Evolutionary conservation across 2,329 filamentous ascomycete species (phyloP), one percentile per base, ranked within the genome.

Genomic region (Aspergillus sp.): DNA sequence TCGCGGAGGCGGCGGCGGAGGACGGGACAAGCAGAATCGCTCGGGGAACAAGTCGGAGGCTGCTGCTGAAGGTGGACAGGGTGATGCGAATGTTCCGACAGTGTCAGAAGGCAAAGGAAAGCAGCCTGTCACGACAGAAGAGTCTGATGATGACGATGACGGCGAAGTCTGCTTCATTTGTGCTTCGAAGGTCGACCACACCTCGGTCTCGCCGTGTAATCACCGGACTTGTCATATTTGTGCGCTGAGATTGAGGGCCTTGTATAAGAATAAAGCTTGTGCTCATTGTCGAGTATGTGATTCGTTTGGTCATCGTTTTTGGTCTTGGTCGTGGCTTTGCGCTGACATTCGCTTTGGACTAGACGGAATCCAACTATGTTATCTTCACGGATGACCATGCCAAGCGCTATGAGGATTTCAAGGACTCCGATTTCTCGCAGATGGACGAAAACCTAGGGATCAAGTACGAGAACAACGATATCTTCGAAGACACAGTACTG

Each of bases 151-250:
- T 51, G 84, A 83, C 23, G 81, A 81, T 30, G 90, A 92, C 58
- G 88, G 83, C 25, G 92, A 97, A 64, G 85, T 97, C 62, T 99
- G 95, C 85, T 98, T 98, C 78, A 99, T 99, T 72, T 99, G 95
- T 78, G 94, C 95, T 59, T 96, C 93, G 66, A 86, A 89, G 2
- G 89, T 99, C 51, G 87, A 90, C 52, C 92, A 98, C 80, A 88
- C 91, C 69, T 90, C 93, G 8, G 87, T 99, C 65, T 88, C 93
- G 32, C 94, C 95, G 19, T 99, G 95, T 79, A 98, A 97, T 76
- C 95, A 99, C 78, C 86, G 91, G 59, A 97, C 94, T 52, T 99
- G 95, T 74, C 95, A 99, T 78, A 96, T 98, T 66, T 99, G 95
- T 76, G 89, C 92, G 8, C 80, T 99, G 68, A 86, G 95, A 61